Conservation (phyloP, 208 protist species). For the Crithidia brevicula region DNA sequence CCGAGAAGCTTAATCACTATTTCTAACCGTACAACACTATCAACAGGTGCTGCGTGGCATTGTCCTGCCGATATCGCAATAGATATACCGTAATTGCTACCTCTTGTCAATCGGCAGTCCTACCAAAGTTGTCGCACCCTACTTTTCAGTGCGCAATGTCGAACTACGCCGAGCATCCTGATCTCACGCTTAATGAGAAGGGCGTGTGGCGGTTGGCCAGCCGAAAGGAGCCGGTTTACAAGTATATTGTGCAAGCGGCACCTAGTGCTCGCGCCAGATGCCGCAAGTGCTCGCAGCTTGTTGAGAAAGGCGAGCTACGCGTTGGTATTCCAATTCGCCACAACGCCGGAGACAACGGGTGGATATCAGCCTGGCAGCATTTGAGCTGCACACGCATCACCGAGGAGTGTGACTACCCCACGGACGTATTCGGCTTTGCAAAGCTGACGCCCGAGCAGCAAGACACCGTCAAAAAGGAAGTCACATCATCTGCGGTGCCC, state of each 20-base stretch:
- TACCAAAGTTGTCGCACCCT: background rate
- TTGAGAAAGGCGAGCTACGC: conserved; percentile 80
- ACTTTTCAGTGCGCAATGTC: conserved; percentile 40
- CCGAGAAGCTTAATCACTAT: no score
- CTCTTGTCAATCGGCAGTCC: no score
- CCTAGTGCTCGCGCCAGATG: conserved; percentile 77
- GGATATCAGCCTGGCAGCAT: conserved; percentile 92
- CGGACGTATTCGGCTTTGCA: conserved; percentile 55
- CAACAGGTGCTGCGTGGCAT: no score
- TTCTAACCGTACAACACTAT: no score
- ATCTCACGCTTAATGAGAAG: conserved; percentile 73
- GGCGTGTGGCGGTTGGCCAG: conserved; percentile 62
- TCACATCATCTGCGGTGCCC: conserved; percentile 55
- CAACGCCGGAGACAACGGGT: conserved; percentile 78
- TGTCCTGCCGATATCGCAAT: no score
- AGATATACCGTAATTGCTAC: no score
- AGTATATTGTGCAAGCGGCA: conserved; percentile 72
- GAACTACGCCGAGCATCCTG: conserved; percentile 56
- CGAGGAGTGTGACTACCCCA: conserved; percentile 33
- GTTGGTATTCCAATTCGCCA: conserved; percentile 86
- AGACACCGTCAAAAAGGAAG: conserved; percentile 54
- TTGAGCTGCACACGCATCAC: conserved; percentile 67
- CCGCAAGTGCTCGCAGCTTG: conserved; percentile 84
- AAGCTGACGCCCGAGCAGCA: conserved; percentile 55
- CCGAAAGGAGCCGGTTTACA: conserved; percentile 49